phyloP scores from a whole-genome alignment of 352 stramenopile genomes.

The Phytophthora litchii region DNA sequence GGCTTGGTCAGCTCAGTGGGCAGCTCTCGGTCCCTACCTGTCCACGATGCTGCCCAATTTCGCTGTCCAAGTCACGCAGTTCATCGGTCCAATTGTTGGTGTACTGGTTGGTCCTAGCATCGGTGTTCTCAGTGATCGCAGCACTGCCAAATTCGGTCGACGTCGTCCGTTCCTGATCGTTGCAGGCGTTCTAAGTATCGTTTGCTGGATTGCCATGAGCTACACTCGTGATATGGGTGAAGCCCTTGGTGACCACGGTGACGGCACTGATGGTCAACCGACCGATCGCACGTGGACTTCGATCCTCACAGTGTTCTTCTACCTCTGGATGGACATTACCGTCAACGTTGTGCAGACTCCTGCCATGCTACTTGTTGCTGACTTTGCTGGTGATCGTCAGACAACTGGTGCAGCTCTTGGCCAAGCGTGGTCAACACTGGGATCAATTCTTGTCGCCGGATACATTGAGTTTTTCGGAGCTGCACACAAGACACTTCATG shows the following conservation, averaged over 20 bases:
- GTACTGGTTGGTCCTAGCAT: constrained; percentile 56
- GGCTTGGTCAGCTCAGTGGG: constrained; percentile 68
- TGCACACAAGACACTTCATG: constrained; percentile 49
- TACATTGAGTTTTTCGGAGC: constrained; percentile 66
- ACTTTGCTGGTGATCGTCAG: constrained; percentile 68
- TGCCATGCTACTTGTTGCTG: constrained; percentile 56
- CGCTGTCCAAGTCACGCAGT: constrained; percentile 46
- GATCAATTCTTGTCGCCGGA: constrained; percentile 53
- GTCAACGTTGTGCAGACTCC: constrained; percentile 66
- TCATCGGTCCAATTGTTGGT: constrained; percentile 59
- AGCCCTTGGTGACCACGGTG: constrained; percentile 50
- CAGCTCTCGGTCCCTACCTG: constrained; percentile 60
- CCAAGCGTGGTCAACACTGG: constrained; percentile 53
- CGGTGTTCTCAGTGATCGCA: constrained; percentile 60
- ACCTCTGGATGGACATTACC: constrained; percentile 73
- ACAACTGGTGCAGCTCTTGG: constrained; percentile 54
- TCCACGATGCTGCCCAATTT: constrained; percentile 56
- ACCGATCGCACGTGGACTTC: constrained; percentile 52
- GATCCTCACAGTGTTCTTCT: constrained; percentile 59
- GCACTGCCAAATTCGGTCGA: constrained; percentile 43
- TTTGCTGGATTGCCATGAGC: constrained; percentile 71
- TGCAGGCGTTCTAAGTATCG: constrained; percentile 39
- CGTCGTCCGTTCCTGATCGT: constrained; percentile 50
- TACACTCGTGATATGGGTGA: constrained; percentile 64
- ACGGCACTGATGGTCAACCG: constrained; percentile 24